A percentile compares a stretch with the other conserved stretches of the same genome.
phyloP scores from a whole-genome alignment of 345 rosid species.

The Iberis pinnata region DNA sequence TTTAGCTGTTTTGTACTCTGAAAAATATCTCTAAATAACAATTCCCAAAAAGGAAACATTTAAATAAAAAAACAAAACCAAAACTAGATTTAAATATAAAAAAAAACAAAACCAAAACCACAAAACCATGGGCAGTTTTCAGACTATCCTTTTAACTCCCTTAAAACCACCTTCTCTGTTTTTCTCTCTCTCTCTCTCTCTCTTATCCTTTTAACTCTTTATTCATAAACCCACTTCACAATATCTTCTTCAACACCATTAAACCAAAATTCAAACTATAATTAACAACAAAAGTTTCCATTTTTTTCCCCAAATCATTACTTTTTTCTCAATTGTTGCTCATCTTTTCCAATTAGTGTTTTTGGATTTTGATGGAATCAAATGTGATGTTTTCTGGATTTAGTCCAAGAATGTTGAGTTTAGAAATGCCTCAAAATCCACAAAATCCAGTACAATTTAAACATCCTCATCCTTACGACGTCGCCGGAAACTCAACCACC shows the following conservation, averaged over 20 bases:
- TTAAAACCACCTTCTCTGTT: neutral
- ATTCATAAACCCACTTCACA: neutral
- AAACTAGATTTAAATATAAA: no score
- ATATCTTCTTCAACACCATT: neutral
- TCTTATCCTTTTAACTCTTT: neutral
- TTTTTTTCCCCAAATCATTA: no score
- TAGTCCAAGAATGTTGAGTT: slow-evolving; percentile 64
- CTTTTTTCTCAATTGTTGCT: no score
- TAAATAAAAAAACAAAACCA: neutral
- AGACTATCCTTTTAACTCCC: neutral
- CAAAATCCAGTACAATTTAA: slow-evolving; percentile 41
- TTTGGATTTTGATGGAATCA: slow-evolving; percentile 42
- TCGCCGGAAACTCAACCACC: slow-evolving; percentile 43
- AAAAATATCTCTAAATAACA: neutral
- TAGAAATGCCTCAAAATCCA: slow-evolving; percentile 64
- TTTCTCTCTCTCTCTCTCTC: neutral
- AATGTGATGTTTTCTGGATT: slow-evolving; percentile 63
- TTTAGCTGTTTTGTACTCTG: slow-evolving; percentile 8
- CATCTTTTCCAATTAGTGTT: slow-evolving; percentile 7
- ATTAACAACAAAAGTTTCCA: neutral
- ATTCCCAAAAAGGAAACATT: slow-evolving; percentile 13
- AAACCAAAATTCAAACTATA: neutral
- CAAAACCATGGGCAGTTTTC: neutral
- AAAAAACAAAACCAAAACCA: slow-evolving; percentile 45
- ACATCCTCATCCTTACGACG: slow-evolving; percentile 45